These are phyloP conservation scores for Pezicula radicicola DNA, from an alignment of 2,329 filamentous ascomycete species.

Conservation along the genomic window DNA sequence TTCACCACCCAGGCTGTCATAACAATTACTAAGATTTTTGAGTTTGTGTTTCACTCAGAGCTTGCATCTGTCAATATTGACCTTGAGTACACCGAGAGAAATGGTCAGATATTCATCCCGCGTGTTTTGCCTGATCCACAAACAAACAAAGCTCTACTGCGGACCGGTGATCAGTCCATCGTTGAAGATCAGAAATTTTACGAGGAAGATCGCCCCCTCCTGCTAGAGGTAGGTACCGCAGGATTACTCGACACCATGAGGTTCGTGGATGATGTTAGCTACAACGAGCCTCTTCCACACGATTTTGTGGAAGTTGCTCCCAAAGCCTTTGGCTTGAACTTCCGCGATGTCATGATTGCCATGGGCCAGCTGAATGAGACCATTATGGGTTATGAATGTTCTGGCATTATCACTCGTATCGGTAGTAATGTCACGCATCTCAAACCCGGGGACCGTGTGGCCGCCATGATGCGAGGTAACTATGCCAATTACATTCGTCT, in stretches of 20 bases:
- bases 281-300: slow-evolving; percentile 6
- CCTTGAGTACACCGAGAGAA: slow-evolving; percentile 3
- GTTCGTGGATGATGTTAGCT: slow-evolving; percentile 17
- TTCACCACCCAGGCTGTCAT: neutral
- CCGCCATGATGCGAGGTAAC: slow-evolving; percentile 4
- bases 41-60: neutral
- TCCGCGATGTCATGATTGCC: slow-evolving; percentile 27
- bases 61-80: neutral
- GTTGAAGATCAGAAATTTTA: neutral
- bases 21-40: neutral
- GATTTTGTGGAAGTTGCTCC: slow-evolving; percentile 19
- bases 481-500: neutral
- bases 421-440: slow-evolving; percentile 20
- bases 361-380: slow-evolving; percentile 27
- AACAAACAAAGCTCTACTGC: neutral
- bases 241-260: slow-evolving; percentile 20
- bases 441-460: slow-evolving; percentile 24
- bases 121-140: slow-evolving; percentile 4
- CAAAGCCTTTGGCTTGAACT: slow-evolving; percentile 26
- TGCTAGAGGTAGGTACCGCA: slow-evolving; percentile 5
- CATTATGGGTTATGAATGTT: slow-evolving; percentile 25
- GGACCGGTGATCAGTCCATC: neutral
- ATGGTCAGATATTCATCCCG: slow-evolving; percentile 3
- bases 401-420: slow-evolving; percentile 21
- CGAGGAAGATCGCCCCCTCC: slow-evolving; percentile 3